These are phyloP conservation scores for Psilocybe cyanescens DNA, from an alignment of 768 basidiomycete species.

Conservation along the genomic window DNA sequence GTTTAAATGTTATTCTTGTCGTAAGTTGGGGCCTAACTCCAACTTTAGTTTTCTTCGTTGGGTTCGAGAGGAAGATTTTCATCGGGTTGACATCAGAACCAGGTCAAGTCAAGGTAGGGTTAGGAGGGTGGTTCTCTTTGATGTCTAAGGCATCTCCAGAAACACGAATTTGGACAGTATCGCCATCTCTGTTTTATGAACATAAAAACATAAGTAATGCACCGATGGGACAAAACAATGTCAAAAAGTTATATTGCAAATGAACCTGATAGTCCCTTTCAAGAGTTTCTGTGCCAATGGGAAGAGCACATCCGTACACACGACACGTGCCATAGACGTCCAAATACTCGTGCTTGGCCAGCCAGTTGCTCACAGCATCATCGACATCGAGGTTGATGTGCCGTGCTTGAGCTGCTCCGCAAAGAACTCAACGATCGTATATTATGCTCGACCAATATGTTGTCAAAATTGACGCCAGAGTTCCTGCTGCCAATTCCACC, in stretches of 20 bases:
- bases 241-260: conserved; percentile 34
- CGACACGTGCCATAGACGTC: conserved; percentile 34
- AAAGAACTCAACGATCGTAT: no score
- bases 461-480: no score
- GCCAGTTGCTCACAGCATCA: conserved; percentile 62
- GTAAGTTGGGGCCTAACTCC: no score
- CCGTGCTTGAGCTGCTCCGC: conserved; percentile 61
- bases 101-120: conserved; percentile 36
- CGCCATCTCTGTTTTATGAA: conserved; percentile 56
- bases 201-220: background rate
- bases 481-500: no score
- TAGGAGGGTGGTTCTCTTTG: conserved; percentile 29
- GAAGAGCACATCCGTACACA: conserved; percentile 83
- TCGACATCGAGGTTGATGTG: conserved; percentile 77
- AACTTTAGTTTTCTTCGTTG: background rate
- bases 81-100: conserved; percentile 25
- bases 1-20: background rate
- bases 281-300: conserved; percentile 82
- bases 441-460: no score
- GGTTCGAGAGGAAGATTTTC: no score
- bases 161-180: conserved; percentile 61
- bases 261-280: conserved; percentile 62
- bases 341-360: conserved; percentile 35
- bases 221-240: conserved; percentile 29
- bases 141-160: conserved; percentile 50